phyloP scores from a whole-genome alignment of 1,284 basidiomycete species.

The Calocybe gambosa region DNA sequence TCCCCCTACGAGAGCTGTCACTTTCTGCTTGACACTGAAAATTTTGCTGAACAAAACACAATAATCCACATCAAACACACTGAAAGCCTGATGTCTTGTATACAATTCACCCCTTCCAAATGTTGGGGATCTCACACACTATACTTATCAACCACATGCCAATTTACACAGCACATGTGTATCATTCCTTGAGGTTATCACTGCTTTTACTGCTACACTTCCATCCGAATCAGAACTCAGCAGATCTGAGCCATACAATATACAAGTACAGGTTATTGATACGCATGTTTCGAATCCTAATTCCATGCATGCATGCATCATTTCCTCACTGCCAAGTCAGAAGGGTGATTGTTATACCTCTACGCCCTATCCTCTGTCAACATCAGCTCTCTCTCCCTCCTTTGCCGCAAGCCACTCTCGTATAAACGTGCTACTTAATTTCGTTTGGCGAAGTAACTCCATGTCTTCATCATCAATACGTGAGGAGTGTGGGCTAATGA shows the following conservation, averaged over 20 bases:
- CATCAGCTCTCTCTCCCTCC: conserved; percentile 6
- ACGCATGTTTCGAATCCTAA: background rate
- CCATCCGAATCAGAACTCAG: background rate
- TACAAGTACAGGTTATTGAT: background rate
- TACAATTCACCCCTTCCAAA: too few species aligned
- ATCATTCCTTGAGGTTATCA: background rate
- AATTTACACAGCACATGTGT: background rate
- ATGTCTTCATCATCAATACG: conserved; percentile 59
- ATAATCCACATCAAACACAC: too few species aligned
- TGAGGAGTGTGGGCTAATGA: conserved; percentile 64
- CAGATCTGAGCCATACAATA: background rate
- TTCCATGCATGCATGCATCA: background rate
- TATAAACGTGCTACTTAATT: conserved; percentile 90
- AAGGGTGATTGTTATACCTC: background rate
- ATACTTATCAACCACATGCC: background rate
- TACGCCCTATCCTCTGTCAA: background rate
- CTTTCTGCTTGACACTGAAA: too few species aligned
- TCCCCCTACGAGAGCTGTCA: too few species aligned
- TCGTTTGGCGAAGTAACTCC: conserved; percentile 63
- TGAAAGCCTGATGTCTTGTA: too few species aligned
- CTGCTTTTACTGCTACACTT: background rate
- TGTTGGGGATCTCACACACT: background rate
- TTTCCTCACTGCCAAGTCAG: background rate
- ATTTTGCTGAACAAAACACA: too few species aligned
- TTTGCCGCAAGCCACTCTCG: conserved; percentile 68